Base-by-base conservation (phyloP, 306 rosid species). In the Parietaria judaica region DNA sequence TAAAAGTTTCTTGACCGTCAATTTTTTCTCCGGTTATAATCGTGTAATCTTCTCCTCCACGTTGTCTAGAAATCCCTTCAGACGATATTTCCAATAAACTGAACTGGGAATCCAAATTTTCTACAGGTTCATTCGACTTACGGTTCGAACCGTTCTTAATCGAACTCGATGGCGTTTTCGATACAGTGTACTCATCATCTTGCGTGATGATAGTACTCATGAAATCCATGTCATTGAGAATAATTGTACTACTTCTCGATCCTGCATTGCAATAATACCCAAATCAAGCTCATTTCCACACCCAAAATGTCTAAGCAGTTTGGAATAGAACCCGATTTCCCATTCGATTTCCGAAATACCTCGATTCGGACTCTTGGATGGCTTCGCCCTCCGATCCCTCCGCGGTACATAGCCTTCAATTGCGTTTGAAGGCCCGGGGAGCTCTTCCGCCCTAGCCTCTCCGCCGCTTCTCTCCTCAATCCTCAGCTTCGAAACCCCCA, bases 401-500 rank as follows among this genome's bases (percentile, higher is more conserved):
- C 62, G 77, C 1, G 95, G 99, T 11, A 92, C 83, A 77, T 92
- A 88, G 8, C 99, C 96, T 77, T 92, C 96, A 68, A 92, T 86
- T 16, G 99, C 96, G 86, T 86, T 84, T 47, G 99, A 84, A 17
- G 96, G 96, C 70, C 96, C 96, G 79, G 60, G 71, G 89, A 85
- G 83, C 59, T 72, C 74, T 79, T 87, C 83, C 70, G 80, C 55
- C 60, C 83, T 63, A 71, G 80, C 70, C 56, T 82, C 82, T 64
- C 81, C 88, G 38, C 49, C 54, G 48, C 36, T 64, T 76, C 84
- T 82, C 76, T 88, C 99, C 79, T 79, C 76, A 60, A 92, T 88
- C 73, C 44, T 79, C 84, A 92, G 67, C 63, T 57, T 23, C 35
- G 87, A 70, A 14, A 85, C 66, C 50, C 88, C 94, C 49, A 79